Conservation (phyloP, 805 yeast genomes). For the Ogataea glucozyma region DNA sequence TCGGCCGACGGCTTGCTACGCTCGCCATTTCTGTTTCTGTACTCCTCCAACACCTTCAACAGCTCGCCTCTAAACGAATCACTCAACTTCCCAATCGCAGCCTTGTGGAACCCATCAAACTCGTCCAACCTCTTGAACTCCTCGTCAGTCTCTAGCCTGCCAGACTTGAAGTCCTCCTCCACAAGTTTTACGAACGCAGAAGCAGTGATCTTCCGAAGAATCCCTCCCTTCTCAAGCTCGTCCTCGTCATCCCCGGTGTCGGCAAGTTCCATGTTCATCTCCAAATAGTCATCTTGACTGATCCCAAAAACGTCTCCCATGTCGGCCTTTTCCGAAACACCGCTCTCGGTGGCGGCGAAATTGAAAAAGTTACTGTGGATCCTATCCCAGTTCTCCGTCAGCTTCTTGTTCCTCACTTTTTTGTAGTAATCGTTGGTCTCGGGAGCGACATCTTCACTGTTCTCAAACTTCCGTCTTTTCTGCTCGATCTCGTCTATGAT, state of each 20-base stretch:
- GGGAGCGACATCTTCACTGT: slow-evolving; percentile 26
- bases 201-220: slow-evolving; percentile 11
- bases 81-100: slow-evolving; percentile 22
- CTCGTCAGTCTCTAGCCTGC: slow-evolving; percentile 17
- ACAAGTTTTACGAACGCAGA: slow-evolving; percentile 20
- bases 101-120: slow-evolving; percentile 23
- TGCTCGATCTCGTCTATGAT: slow-evolving; percentile 39
- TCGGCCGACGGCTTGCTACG: not conserved
- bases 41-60: slow-evolving; percentile 12
- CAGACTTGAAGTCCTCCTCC: slow-evolving; percentile 10
- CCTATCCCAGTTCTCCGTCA: slow-evolving; percentile 45
- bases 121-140: slow-evolving; percentile 25
- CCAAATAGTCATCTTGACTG: slow-evolving; percentile 42
- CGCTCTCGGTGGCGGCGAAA: slow-evolving; percentile 18
- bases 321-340: slow-evolving; percentile 6
- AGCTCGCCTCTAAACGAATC: slow-evolving; percentile 20
- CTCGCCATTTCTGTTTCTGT: not conserved
- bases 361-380: slow-evolving; percentile 37
- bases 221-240: slow-evolving; percentile 13
- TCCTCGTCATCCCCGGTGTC: slow-evolving; percentile 18
- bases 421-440: slow-evolving; percentile 27
- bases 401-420: slow-evolving; percentile 24
- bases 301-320: slow-evolving; percentile 38
- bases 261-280: slow-evolving; percentile 40
- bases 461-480: slow-evolving; percentile 42